phyloP scores from a whole-genome alignment of 2,329 filamentous ascomycete species.

The Pestalotiopsis sp. region DNA sequence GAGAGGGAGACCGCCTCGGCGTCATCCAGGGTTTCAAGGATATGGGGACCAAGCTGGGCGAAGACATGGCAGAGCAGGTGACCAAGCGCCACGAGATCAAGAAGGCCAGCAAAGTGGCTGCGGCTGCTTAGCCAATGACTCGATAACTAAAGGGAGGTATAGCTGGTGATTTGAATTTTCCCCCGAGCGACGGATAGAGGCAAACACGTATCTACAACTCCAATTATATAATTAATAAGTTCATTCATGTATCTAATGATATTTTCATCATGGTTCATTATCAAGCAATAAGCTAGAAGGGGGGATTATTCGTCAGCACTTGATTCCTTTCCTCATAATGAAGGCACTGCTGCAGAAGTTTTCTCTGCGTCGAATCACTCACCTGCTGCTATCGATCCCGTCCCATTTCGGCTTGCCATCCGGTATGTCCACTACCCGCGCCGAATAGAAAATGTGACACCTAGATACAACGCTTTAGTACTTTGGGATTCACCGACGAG shows the following conservation, averaged over 20 bases:
- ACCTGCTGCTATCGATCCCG: slow-evolving; percentile 52
- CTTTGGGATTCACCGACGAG: neutral
- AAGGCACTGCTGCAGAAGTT: neutral
- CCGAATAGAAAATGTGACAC: slow-evolving; percentile 79
- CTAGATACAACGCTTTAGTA: slow-evolving; percentile 17
- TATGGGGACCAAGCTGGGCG: slow-evolving; percentile 38
- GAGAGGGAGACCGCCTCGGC: slow-evolving; percentile 54
- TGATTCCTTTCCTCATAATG: neutral
- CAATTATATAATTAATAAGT: neutral
- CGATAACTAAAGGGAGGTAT: too few species aligned
- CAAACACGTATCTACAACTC: neutral
- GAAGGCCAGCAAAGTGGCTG: neutral
- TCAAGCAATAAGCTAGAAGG: neutral
- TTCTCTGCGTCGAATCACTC: neutral
- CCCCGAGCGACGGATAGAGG: too few species aligned
- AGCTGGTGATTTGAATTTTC: too few species aligned
- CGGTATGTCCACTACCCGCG: slow-evolving; percentile 73
- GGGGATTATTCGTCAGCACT: neutral
- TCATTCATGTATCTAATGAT: neutral
- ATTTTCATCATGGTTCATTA: neutral
- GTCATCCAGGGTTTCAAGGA: slow-evolving; percentile 57
- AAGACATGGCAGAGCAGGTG: slow-evolving; percentile 9
- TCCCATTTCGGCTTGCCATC: slow-evolving; percentile 82
- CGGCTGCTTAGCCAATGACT: neutral
- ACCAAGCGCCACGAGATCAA: slow-evolving; percentile 10